These are phyloP conservation scores for Ceratobasidium papillatum DNA, from an alignment of 1,284 basidiomycete species.

Conservation along the genomic window DNA sequence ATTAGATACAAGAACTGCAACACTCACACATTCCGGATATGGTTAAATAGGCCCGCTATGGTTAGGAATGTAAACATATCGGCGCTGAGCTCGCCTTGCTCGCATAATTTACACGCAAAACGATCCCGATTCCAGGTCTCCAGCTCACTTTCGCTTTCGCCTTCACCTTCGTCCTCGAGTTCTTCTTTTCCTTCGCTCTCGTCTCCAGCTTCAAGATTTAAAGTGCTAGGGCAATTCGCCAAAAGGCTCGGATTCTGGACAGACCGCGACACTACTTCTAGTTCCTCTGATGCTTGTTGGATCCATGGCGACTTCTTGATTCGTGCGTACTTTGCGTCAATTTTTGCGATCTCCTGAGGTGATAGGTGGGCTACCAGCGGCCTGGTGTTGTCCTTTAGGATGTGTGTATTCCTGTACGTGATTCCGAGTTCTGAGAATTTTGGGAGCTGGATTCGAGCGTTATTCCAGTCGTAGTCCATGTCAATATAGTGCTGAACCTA, in stretches of 20 bases:
- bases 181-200: neutral
- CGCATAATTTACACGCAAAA: neutral
- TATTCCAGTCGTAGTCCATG: neutral
- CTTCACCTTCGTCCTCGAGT: neutral
- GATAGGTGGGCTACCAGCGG: neutral
- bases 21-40: slow-evolving; percentile 3
- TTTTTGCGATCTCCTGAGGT: neutral
- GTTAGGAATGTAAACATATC: neutral
- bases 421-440: neutral
- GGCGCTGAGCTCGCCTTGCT: neutral
- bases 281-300: neutral
- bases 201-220: neutral
- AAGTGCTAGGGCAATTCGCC: too few species aligned
- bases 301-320: neutral
- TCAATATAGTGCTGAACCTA: neutral
- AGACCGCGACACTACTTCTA: neutral
- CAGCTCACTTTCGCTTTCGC: neutral
- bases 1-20: neutral
- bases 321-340: neutral
- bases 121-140: neutral
- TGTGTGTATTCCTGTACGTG: neutral
- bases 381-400: neutral
- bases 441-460: neutral
- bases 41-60: neutral
- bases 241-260: neutral